Evolutionary conservation across 495 filamentous ascomycete genomes (phyloP).

Genomic region (Mytilinidion resinicola): DNA sequence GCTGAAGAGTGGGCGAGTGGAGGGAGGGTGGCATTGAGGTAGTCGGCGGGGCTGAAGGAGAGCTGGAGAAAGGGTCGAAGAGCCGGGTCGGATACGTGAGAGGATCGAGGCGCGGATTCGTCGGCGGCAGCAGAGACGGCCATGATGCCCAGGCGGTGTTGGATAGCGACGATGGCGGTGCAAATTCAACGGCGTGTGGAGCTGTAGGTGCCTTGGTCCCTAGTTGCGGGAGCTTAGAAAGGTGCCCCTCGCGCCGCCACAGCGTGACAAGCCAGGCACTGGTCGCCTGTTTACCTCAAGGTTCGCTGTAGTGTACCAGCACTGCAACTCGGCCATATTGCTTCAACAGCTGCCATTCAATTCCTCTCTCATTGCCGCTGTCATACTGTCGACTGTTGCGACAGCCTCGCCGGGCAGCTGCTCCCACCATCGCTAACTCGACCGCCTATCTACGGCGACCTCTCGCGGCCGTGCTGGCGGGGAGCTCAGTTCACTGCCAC

Average conservation of each 20-base stretch:
- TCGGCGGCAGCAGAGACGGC: conserved; percentile 11
- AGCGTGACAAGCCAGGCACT: not conserved
- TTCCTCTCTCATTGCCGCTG: too few species aligned
- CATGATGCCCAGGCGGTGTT: conserved; percentile 10
- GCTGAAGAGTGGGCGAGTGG: conserved; percentile 46
- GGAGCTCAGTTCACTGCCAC: too few species aligned
- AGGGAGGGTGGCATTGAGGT: conserved; percentile 72
- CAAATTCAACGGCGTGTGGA: not conserved
- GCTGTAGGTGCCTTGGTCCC: not conserved
- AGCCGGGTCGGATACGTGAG: conserved; percentile 54
- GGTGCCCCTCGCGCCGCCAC: not conserved
- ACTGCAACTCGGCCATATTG: too few species aligned
- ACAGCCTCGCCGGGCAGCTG: too few species aligned
- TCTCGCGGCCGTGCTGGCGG: too few species aligned
- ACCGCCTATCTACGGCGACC: too few species aligned
- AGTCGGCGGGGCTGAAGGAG: conserved; percentile 72
- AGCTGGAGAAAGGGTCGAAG: conserved; percentile 62
- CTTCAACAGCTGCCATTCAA: too few species aligned
- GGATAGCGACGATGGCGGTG: not conserved
- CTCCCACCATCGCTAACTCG: too few species aligned
- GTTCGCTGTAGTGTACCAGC: too few species aligned
- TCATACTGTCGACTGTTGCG: too few species aligned
- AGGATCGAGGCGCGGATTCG: conserved; percentile 16
- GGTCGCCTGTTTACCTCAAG: too few species aligned
- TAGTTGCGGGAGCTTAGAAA: not conserved